A percentile compares a stretch with the other conserved stretches of the same genome.
phyloP scores from a whole-genome alignment of 305 asterid genomes.

The Euphrasia arctica region DNA sequence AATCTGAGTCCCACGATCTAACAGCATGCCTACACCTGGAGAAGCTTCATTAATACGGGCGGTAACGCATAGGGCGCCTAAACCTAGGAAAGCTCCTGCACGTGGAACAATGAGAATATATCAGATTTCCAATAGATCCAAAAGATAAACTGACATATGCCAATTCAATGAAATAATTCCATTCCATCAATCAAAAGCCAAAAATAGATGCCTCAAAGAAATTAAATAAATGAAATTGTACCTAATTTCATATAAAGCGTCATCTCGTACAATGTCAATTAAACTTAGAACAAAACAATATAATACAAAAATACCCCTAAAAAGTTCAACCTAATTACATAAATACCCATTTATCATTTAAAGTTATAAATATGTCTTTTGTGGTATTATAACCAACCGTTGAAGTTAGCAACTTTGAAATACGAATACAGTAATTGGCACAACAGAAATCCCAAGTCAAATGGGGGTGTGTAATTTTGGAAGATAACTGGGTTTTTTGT shows the following conservation, averaged over 20 bases:
- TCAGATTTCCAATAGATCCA: background rate
- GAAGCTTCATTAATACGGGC: slow-evolving; percentile 40
- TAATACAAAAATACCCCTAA: background rate
- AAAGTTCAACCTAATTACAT: background rate
- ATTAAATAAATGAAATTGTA: background rate
- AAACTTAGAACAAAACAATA: background rate
- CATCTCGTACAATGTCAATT: background rate
- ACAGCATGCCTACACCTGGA: slow-evolving; percentile 23
- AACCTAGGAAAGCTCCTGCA: slow-evolving; percentile 57
- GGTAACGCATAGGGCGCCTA: slow-evolving; percentile 52
- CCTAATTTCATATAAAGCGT: background rate
- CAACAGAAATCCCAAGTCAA: background rate
- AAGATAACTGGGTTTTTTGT: background rate
- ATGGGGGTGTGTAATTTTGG: background rate
- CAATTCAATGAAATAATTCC: background rate
- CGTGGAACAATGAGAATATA: background rate
- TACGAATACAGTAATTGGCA: background rate
- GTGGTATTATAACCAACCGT: background rate
- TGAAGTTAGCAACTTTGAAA: no score
- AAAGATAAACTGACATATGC: background rate
- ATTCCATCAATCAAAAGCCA: background rate
- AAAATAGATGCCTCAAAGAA: no score
- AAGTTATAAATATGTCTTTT: no score
- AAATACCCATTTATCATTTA: background rate
- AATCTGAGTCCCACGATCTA: slow-evolving; percentile 4